Base-by-base conservation (phyloP, 164 flowering plant genomes). In the Houttuynia cordata region DNA sequence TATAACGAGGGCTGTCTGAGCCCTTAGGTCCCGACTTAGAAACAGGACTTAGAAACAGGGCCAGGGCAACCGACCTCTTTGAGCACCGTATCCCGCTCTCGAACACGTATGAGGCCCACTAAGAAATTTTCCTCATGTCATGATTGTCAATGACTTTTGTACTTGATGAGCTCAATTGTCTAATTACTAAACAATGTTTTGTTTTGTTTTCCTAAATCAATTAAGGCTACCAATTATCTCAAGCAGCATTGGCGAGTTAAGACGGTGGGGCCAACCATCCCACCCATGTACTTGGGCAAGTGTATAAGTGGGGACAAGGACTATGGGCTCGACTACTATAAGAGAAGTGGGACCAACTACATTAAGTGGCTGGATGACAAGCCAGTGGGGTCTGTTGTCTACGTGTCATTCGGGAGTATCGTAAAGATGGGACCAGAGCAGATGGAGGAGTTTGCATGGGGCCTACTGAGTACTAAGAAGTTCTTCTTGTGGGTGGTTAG, bases 401-500 rank as follows among this genome's bases (percentile, higher is more conserved):
- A 73, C 58, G 71, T 68, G 6, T 71, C 80, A 0, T 76, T 76
- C 42, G 80, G 80, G 34, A 76, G 77, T 63, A 20, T 71, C 6
- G 70, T 65, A 4, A 20, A 14, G 14, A 8, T 68, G 2, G 49
- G 30, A 15, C 53, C 20, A 19, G 63, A 68, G 34, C 70, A 76
- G 23, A 76, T 66, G 67, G 73, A 63, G 39, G 80, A 76, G 64
- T 41, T 76, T 3, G 75, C 77, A 51, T 56, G 52, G 45, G 77
- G 71, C 7, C 45, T 69, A 1, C 51, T 8, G 52, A 18, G 23
- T 1, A 55, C 69, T 58, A 24, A 66, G 9, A 24, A 22, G 3
- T 13, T 61, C 40, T 73, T 76, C 65, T 64, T 76, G 51, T 76
- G 79, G 79, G 76, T 73, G n/a, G 76, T 73, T 18, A 70, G 73